Conservation (phyloP, 768 basidiomycete genomes). For the Russula abietina region DNA sequence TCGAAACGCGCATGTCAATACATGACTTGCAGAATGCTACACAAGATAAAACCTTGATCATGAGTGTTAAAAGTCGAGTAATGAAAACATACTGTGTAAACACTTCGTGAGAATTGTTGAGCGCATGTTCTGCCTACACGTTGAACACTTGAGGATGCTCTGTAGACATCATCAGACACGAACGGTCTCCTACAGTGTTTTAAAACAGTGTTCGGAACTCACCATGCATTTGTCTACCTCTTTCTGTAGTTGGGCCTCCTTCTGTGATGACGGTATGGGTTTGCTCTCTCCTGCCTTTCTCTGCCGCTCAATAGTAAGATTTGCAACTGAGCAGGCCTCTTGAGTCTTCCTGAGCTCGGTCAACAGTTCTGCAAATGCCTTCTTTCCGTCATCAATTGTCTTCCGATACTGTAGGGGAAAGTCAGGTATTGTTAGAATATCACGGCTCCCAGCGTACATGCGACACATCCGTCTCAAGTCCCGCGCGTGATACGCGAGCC, state of each 20-base stretch:
- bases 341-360: constrained; percentile 6
- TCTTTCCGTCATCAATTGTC: constrained; percentile 10
- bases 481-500: constrained; percentile 12
- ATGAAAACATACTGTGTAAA: constrained; percentile 71
- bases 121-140: constrained; percentile 73
- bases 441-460: constrained; percentile 6
- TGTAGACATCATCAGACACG: constrained; percentile 30
- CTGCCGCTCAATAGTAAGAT: constrained; percentile 28
- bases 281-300: constrained; percentile 40
- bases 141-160: constrained; percentile 84
- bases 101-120: constrained; percentile 81
- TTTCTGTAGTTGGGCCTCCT: constrained; percentile 38
- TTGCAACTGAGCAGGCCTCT: constrained; percentile 3
- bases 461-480: background rate
- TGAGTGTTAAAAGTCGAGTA: constrained; percentile 1
- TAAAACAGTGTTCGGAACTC: constrained; percentile 20
- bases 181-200: background rate
- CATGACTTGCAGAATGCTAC: constrained; percentile 81
- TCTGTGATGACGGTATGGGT: constrained; percentile 27
- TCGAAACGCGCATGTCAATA: constrained; percentile 80
- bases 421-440: background rate
- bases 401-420: background rate
- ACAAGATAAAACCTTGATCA: constrained; percentile 3
- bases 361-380: background rate
- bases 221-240: constrained; percentile 61